phyloP scores from a whole-genome alignment of 140 eudicot genomes.

The Senecio squalidus region DNA sequence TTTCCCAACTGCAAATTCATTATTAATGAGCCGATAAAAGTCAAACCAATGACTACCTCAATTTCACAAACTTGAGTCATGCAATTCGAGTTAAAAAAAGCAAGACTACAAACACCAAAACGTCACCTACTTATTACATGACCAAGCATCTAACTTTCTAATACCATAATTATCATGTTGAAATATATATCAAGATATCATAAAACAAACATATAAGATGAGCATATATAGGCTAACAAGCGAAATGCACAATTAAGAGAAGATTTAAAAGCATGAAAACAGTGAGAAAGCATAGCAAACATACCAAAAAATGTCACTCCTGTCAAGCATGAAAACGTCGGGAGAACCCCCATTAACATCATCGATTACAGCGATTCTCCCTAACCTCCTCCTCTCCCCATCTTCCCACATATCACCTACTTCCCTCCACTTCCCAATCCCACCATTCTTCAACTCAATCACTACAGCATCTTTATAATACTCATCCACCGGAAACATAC shows the following conservation, averaged over 20 bases:
- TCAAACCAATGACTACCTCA: background rate
- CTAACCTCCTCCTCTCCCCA: constrained; percentile 65
- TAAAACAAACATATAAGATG: background rate
- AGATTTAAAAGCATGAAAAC: background rate
- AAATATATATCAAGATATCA: no score
- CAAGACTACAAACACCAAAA: background rate
- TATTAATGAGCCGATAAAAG: background rate
- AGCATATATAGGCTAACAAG: background rate
- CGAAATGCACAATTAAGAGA: constrained; percentile 3
- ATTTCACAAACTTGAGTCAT: background rate
- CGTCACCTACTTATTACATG: background rate
- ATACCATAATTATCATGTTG: background rate
- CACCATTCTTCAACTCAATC: constrained; percentile 65
- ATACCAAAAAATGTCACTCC: constrained; percentile 68
- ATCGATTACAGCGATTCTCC: constrained; percentile 76
- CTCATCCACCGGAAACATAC: constrained; percentile 93
- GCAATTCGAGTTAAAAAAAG: background rate
- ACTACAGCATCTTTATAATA: constrained; percentile 80
- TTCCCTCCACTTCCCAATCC: constrained; percentile 68
- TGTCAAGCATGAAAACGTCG: constrained; percentile 74
- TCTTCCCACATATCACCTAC: constrained; percentile 93
- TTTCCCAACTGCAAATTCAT: background rate
- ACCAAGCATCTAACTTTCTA: constrained; percentile 3
- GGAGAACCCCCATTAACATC: constrained; percentile 39
- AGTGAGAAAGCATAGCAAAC: background rate